Evolutionary conservation across 148 eudicot genomes (phyloP).

Genomic region (Camellia granthamiana): DNA sequence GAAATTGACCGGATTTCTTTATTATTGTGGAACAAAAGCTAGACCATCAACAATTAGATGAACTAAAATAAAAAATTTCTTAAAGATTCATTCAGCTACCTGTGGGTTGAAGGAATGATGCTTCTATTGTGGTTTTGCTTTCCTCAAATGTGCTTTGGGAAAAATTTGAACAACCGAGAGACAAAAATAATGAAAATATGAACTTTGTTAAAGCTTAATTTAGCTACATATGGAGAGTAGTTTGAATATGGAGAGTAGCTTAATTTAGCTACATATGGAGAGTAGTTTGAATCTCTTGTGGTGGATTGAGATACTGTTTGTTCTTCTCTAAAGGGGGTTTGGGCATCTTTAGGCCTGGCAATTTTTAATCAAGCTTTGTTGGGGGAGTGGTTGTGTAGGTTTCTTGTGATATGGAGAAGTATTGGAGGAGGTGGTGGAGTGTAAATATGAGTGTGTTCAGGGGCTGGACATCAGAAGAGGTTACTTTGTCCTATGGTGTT

Average conservation of each 20-base stretch:
- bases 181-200: not conserved
- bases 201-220: not conserved
- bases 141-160: not conserved
- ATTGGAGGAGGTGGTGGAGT: too few species aligned
- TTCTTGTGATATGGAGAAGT: too few species aligned
- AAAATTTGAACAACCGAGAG: not conserved
- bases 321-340: too few species aligned
- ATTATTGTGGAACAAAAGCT: not conserved
- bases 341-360: too few species aligned
- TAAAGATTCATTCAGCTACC: not conserved
- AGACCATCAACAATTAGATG: not conserved
- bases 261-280: not conserved
- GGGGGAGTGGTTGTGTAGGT: too few species aligned
- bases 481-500: too few species aligned
- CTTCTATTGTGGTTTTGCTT: not conserved
- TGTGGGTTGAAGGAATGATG: not conserved
- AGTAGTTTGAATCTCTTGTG: too few species aligned
- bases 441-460: too few species aligned
- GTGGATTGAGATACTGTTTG: too few species aligned
- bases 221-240: not conserved
- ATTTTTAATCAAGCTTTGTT: too few species aligned
- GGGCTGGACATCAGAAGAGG: too few species aligned
- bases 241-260: not conserved
- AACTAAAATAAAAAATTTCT: not conserved
- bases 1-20: not conserved